phyloP scores from a whole-genome alignment of 441 rosid species.

The Cnidoscolus chayamansa region DNA sequence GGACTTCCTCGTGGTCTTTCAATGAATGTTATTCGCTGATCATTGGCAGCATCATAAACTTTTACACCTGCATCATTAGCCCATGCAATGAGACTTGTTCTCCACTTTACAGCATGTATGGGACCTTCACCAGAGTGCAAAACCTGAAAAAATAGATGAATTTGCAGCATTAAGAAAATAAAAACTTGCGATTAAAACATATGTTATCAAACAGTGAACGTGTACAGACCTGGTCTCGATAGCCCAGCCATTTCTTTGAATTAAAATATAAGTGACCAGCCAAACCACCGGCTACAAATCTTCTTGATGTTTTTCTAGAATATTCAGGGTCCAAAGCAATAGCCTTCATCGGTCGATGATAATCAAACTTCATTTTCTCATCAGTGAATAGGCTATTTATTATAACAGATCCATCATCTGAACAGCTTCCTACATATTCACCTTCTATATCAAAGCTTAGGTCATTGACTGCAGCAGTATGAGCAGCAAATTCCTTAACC shows the following conservation, averaged over 20 bases:
- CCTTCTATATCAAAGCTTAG: conserved; percentile 91
- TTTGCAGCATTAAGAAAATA: conserved; percentile 16
- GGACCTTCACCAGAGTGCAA: conserved; percentile 99
- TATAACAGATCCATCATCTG: conserved; percentile 93
- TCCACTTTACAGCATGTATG: conserved; percentile 90
- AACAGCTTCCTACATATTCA: conserved; percentile 96
- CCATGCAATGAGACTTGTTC: conserved; percentile 92
- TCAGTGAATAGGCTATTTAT: conserved; percentile 93
- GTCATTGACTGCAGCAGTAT: conserved; percentile 87
- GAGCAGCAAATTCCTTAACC: conserved; percentile 82
- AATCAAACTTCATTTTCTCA: conserved; percentile 80
- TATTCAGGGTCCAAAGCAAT: conserved; percentile 90
- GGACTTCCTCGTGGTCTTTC: conserved; percentile 94
- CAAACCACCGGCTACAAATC: conserved; percentile 96
- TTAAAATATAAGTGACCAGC: conserved; percentile 87
- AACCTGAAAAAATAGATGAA: conserved; percentile 47
- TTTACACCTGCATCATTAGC: conserved; percentile 98
- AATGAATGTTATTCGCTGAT: conserved; percentile 89
- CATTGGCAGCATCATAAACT: conserved; percentile 88
- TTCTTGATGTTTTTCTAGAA: conserved; percentile 58
- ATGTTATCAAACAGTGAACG: conserved; percentile 13
- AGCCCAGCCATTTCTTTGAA: conserved; percentile 88
- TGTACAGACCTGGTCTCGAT: conserved; percentile 72
- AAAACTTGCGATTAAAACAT: conserved; percentile 5
- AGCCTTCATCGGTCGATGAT: conserved; percentile 98